Evolutionary conservation across 148 eudicot genomes (phyloP).

Genomic region (Amaranthus palmeri): DNA sequence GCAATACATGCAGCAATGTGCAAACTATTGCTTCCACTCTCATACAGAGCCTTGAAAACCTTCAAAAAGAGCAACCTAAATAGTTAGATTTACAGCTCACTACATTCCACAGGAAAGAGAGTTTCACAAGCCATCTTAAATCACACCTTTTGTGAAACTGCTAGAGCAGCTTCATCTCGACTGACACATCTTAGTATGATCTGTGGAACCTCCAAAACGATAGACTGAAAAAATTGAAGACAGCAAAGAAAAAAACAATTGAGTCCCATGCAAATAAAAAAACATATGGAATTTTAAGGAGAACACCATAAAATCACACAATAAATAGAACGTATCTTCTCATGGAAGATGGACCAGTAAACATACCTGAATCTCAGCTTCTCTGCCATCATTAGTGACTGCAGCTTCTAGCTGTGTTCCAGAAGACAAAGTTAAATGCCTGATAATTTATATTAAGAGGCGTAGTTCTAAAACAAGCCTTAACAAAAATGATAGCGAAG

Average conservation of each 20-base stretch:
- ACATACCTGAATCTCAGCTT: conserved; percentile 78
- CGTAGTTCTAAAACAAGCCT: not conserved
- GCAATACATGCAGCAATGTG: conserved; percentile 79
- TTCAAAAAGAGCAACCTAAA: conserved; percentile 17
- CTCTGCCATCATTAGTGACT: conserved; percentile 51
- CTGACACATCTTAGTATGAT: conserved; percentile 64
- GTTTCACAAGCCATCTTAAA: not conserved
- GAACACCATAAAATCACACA: not conserved
- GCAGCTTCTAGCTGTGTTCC: conserved; percentile 66
- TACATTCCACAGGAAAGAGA: not conserved
- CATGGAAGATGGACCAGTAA: not conserved
- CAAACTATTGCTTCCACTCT: conserved; percentile 58
- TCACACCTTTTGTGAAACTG: conserved; percentile 94
- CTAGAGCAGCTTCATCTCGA: conserved; percentile 93
- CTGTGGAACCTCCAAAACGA: conserved; percentile 56
- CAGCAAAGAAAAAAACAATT: conserved; percentile 21
- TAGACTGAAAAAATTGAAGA: conserved; percentile 25
- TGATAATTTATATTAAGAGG: conserved; percentile 16
- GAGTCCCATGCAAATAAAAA: conserved; percentile 23
- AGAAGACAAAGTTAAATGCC: not conserved
- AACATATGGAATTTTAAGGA: not conserved
- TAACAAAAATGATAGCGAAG: not conserved
- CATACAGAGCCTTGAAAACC: conserved; percentile 86
- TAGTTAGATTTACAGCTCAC: not conserved
- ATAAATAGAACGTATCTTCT: not conserved